Base-by-base conservation (phyloP, 140 eudicot species). In the Oenanthe javanica region DNA sequence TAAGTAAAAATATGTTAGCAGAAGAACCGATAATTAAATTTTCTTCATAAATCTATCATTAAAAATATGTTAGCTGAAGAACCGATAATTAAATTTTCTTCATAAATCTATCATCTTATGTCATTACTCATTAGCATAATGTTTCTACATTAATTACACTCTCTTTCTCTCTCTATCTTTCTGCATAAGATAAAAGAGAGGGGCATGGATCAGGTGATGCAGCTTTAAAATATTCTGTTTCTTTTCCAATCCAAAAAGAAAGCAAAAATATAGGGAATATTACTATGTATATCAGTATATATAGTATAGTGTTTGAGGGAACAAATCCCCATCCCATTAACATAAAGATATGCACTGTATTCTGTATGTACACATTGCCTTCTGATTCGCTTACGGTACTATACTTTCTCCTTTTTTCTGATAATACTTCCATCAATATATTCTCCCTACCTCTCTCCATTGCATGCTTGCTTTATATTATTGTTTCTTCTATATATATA, bases 171-270 rank as follows among this genome's bases (percentile, higher is more conserved):
- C 45, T 42, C 45, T 42, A 42, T 42, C 4, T 42, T 42, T 42
- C 4, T 42, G 45, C 5, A 42, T 42, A 42, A 42, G 45, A 42
- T 42, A 42, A 48, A 48, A 48, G 52, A 48, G 59, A 52, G 59
- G 59, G 19, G 61, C 61, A 16, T 54, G 64, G 64, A 9, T 55
- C 25, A 55, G 64, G 3, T 19, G 64, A 54, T 16, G 25, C 64
- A 55, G 64, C 64, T 55, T 55, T 55, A 55, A 55, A 55, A 59
- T 59, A 59, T 59, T 59, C 67, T 59, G 67, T 59, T 59, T 59
- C 67, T 59, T 59, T 59, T n/a, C 67, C 67, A 59, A 59, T 59
- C 67, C 67, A 59, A 59, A n/a, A 25, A 59, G 31, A 59, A n/a
- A 59, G 67, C 67, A 59, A n/a, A 19, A 59, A 21, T 31, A 19